phyloP scores from a whole-genome alignment of 441 rosid genomes.

The Capsella rubella region DNA sequence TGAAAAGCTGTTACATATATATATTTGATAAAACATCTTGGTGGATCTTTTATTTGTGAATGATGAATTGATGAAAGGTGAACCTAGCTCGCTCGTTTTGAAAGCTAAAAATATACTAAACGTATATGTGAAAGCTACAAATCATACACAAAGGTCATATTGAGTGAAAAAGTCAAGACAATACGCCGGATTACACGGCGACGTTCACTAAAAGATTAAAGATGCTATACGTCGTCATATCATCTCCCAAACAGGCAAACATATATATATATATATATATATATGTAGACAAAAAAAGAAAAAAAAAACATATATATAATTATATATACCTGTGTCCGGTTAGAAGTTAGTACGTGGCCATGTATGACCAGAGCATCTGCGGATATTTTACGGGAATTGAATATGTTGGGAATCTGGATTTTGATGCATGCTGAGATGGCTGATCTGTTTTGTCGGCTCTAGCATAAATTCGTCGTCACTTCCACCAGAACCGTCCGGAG shows the following conservation, averaged over 20 bases:
- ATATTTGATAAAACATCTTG: slow-evolving; percentile 1
- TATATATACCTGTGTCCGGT: too few relatives aligned
- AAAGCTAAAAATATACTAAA: neutral
- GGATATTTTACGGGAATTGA: neutral
- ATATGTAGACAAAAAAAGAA: too few relatives aligned
- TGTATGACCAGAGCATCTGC: neutral
- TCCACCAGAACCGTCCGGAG: neutral
- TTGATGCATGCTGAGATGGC: neutral
- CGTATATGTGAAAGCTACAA: neutral
- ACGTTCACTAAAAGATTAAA: neutral
- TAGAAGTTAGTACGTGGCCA: neutral
- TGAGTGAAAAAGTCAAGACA: neutral
- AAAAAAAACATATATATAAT: too few relatives aligned
- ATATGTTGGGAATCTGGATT: neutral
- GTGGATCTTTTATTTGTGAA: neutral
- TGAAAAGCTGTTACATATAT: neutral
- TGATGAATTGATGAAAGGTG: neutral
- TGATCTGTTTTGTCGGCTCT: neutral
- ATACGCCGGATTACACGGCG: neutral
- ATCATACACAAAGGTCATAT: neutral
- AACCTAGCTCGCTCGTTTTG: neutral
- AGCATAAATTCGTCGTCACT: neutral
- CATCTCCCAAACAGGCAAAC: neutral
- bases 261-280: too few relatives aligned
- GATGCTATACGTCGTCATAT: neutral